Base-by-base conservation (phyloP, 148 eudicot genomes). In the Rheum nobile region DNA sequence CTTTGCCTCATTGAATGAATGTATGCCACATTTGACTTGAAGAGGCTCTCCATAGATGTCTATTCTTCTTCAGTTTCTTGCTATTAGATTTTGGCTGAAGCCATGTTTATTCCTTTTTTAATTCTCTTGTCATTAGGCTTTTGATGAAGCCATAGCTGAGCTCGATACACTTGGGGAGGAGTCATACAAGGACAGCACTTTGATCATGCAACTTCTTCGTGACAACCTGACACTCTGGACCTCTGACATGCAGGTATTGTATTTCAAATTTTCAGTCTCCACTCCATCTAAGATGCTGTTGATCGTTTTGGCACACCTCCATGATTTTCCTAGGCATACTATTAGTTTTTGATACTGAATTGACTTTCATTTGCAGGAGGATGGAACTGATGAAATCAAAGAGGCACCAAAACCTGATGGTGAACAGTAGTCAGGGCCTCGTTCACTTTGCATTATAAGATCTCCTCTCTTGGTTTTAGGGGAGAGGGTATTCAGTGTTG, bases 221-320 rank as follows among this genome's bases (percentile, higher is more conserved):
- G 83, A 83, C 79, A 83, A 83, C 69, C 81, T 83, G 77, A 83
- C 83, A 47, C 83, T 83, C 34, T 83, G 86, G 86, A 83, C 86
- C 69, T 83, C 86, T 24, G 86, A 83, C 75, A 67, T 46, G 71
- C 86, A 80, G 82, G 86, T 83, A 34, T 29, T 12, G 6, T 11
- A 65, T 65, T 37, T 19, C 16, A 29, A 29, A 29, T 29, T 28
- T 17, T 34, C 34, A 65, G 35, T 31, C 39, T 26, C 70, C 39
- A 0, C n/a, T 19, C 13, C 6, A 4, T 24, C 6, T 17, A 24
- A 34, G 35, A 10, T 24, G 14, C 2, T 65, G 38, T 31, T 5
- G 4, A 29, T 29, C n/a, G 17, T 28, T 34, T 29, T 9, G 70
- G 21, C 34, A 63, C 9, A 65, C 38, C 2, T 8, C 3, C n/a